Percentiles rank a stretch among this genome's conserved stretches.
phyloP scores from a whole-genome alignment of 1,139 yeast genomes.

The Yamadazyma epiphylla region DNA sequence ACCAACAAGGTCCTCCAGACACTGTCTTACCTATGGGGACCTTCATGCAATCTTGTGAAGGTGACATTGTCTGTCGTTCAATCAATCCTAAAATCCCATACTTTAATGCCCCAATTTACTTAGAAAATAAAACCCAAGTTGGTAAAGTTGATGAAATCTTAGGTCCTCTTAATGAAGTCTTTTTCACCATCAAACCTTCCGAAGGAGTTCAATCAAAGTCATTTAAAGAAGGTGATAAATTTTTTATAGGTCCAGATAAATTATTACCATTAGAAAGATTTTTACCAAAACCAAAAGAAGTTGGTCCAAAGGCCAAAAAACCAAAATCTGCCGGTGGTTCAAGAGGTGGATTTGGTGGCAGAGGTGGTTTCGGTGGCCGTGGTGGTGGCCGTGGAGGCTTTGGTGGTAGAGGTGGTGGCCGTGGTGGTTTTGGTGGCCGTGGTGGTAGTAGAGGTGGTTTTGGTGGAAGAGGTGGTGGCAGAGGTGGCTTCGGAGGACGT shows the following conservation, averaged over 20 bases:
- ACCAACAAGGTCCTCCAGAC: conserved; percentile 90
- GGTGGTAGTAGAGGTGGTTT: conserved; percentile 53
- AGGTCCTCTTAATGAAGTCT: conserved; percentile 96
- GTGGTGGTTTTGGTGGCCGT: conserved; percentile 38
- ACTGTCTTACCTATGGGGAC: conserved; percentile 92
- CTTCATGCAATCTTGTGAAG: conserved; percentile 91
- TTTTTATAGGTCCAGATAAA: conserved; percentile 92
- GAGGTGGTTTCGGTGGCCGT: conserved; percentile 40
- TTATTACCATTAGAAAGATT: conserved; percentile 93
- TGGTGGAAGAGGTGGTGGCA: conserved; percentile 36
- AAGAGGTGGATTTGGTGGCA: conserved; percentile 23
- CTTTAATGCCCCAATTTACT: conserved; percentile 96
- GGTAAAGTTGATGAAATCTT: conserved; percentile 98
- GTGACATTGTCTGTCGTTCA: conserved; percentile 95
- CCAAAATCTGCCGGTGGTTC: conserved; percentile 51
- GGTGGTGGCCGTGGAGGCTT: conserved; percentile 42
- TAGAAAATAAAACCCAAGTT: conserved; percentile 90
- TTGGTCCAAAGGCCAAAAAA: conserved; percentile 75
- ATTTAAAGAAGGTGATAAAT: conserved; percentile 93
- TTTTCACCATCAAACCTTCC: conserved; percentile 89
- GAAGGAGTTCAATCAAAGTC: conserved; percentile 95
- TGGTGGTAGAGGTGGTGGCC: conserved; percentile 32
- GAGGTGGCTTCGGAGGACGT: conserved; percentile 43
- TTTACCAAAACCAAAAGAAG: conserved; percentile 83
- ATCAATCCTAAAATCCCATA: conserved; percentile 93